Evolutionary conservation across 768 basidiomycete species (phyloP).

Genomic region (Pulveroboletus ravenelii): DNA sequence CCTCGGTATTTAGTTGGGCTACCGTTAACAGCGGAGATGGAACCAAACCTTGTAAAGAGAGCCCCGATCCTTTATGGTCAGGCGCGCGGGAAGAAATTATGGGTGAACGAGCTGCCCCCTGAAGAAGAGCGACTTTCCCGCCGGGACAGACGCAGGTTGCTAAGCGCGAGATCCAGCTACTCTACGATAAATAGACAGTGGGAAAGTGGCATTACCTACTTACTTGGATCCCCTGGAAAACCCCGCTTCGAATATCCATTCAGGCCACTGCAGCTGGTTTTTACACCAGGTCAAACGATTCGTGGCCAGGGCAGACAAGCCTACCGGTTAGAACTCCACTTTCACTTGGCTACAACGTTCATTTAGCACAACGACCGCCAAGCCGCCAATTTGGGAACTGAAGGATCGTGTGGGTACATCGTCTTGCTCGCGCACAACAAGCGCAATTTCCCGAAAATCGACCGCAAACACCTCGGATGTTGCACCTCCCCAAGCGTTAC

Average conservation of each 20-base stretch:
- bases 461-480: conserved; percentile 64
- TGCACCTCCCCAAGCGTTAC: conserved; percentile 52
- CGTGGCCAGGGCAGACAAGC: conserved; percentile 74
- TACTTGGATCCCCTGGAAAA: conserved; percentile 70
- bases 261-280: conserved; percentile 53
- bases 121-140: conserved; percentile 55
- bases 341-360: conserved; percentile 81
- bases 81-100: conserved; percentile 76
- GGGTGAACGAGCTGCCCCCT: conserved; percentile 71
- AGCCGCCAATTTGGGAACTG: conserved; percentile 64
- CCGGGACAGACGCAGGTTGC: conserved; percentile 71
- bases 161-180: conserved; percentile 53
- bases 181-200: conserved; percentile 25
- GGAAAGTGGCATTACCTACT: conserved; percentile 35
- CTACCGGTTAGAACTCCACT: conserved; percentile 78
- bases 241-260: conserved; percentile 77
- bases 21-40: conserved; percentile 7
- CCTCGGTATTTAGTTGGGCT: conserved; percentile 12
- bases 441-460: conserved; percentile 88
- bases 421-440: conserved; percentile 62
- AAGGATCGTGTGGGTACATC: conserved; percentile 66
- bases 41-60: conserved; percentile 72
- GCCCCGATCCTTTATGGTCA: conserved; percentile 50
- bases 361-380: conserved; percentile 38
- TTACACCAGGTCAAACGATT: conserved; percentile 63